Percentiles rank a stretch among this genome's conserved stretches.
Evolutionary conservation across 2,329 filamentous ascomycete species (phyloP).

Genomic region (Xylariales sp.): DNA sequence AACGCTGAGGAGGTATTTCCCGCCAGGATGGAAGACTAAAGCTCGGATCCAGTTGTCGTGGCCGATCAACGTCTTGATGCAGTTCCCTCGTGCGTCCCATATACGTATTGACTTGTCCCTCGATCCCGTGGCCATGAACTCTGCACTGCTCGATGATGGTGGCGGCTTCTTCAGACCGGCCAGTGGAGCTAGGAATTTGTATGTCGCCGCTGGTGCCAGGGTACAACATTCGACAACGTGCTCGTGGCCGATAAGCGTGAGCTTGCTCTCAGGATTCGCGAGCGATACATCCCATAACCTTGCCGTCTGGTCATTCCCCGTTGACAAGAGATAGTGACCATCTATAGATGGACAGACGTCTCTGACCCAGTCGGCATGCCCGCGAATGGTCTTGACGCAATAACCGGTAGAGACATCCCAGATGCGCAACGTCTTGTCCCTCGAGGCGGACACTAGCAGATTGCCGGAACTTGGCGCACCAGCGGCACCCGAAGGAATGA

Average conservation of each 20-base stretch:
- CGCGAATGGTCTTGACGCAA: conserved; percentile 83
- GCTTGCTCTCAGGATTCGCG: conserved; percentile 64
- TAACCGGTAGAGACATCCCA: conserved; percentile 95
- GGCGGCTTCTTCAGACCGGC: conserved; percentile 83
- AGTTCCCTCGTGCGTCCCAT: conserved; percentile 80
- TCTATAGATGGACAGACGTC: conserved; percentile 79
- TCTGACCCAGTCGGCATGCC: conserved; percentile 87
- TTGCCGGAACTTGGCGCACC: conserved; percentile 77
- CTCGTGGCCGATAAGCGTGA: conserved; percentile 80
- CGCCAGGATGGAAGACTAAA: conserved; percentile 84
- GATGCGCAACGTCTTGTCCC: conserved; percentile 79
- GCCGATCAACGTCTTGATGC: conserved; percentile 77
- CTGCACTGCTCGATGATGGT: conserved; percentile 66
- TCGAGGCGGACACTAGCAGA: conserved; percentile 77
- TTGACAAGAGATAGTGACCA: conserved; percentile 76
- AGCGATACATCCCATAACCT: conserved; percentile 80
- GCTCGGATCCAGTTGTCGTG: conserved; percentile 94
- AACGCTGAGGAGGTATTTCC: conserved; percentile 82
- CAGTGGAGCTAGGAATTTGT: conserved; percentile 69
- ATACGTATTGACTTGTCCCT: conserved; percentile 87
- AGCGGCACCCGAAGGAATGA: conserved; percentile 77
- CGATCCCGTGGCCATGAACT: conserved; percentile 85
- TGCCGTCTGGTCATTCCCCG: conserved; percentile 75
- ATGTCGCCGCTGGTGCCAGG: conserved; percentile 75
- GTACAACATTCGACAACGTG: conserved; percentile 82